These are phyloP conservation scores for Boletus edulis DNA, from an alignment of 768 basidiomycete species.

Conservation along the genomic window DNA sequence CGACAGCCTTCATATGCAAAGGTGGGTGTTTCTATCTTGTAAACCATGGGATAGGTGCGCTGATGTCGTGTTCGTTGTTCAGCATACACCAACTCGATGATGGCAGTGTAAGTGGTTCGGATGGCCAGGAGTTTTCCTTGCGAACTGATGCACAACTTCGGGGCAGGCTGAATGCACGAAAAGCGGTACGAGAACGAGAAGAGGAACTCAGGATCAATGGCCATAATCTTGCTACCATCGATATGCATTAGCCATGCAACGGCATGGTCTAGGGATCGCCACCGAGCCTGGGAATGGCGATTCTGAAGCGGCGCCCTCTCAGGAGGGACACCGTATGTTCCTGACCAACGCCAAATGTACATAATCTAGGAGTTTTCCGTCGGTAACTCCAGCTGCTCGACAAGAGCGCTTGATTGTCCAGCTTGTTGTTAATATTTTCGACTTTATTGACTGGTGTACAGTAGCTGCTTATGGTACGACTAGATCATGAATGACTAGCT, in stretches of 20 bases:
- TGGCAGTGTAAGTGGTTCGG: constrained; percentile 6
- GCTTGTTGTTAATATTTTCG: too few species aligned
- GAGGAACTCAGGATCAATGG: neutral
- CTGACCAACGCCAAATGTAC: too few species aligned
- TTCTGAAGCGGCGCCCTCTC: too few species aligned
- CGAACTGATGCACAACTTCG: neutral
- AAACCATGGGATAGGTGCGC: neutral
- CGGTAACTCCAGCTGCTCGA: too few species aligned
- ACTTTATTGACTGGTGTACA: too few species aligned
- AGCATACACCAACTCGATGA: constrained; percentile 15
- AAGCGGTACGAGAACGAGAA: constrained; percentile 1
- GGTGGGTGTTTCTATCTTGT: neutral
- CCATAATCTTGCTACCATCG: neutral
- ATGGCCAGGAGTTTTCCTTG: neutral
- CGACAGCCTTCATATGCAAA: constrained; percentile 4
- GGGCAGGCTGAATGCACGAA: constrained; percentile 13
- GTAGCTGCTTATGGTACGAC: too few species aligned
- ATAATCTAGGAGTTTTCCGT: too few species aligned
- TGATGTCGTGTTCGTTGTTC: neutral
- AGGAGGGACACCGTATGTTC: too few species aligned
- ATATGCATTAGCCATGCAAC: neutral
- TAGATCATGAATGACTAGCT: too few species aligned
- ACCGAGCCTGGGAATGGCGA: too few species aligned
- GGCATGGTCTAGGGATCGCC: too few species aligned
- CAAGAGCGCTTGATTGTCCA: too few species aligned